A percentile compares a stretch with the other conserved stretches of the same genome.
These are phyloP conservation scores for Calvatia gigantea DNA, from an alignment of 768 basidiomycete genomes.

Conservation along the genomic window DNA sequence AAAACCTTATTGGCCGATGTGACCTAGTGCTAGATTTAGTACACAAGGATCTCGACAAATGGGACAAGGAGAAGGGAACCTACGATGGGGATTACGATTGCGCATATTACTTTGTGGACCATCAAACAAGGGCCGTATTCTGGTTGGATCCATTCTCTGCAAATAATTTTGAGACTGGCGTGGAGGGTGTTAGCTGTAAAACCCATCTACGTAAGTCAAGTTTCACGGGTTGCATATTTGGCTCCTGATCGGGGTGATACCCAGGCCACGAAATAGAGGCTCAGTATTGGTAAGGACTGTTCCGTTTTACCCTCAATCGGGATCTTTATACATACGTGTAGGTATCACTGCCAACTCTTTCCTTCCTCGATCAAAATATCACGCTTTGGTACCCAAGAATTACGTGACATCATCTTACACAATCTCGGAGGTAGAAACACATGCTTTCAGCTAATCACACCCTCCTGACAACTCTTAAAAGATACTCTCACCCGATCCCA, in stretches of 20 bases:
- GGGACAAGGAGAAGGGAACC: conserved; percentile 5
- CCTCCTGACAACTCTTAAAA: conserved; percentile 13
- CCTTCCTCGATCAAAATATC: conserved; percentile 26
- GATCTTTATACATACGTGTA: conserved; percentile 10
- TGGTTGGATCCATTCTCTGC: conserved; percentile 46
- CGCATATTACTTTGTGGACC: conserved; percentile 36
- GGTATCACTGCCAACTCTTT: conserved; percentile 35
- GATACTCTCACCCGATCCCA: conserved; percentile 36
- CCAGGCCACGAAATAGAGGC: conserved; percentile 35
- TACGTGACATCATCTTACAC: conserved; percentile 36
- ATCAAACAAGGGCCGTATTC: conserved; percentile 41
- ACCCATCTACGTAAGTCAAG: conserved; percentile 37
- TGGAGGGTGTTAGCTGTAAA: conserved; percentile 32
- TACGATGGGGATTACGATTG: conserved; percentile 20
- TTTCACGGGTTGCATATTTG: not conserved
- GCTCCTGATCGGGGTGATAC: not conserved
- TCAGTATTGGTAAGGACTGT: conserved; percentile 36
- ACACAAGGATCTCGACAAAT: not conserved
- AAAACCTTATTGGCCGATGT: not conserved
- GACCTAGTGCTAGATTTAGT: conserved; percentile 17
- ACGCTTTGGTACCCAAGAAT: conserved; percentile 25
- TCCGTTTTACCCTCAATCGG: not conserved
- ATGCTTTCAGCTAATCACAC: not conserved
- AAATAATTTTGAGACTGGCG: conserved; percentile 24
- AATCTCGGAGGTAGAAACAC: conserved; percentile 29